A percentile compares a stretch with the other conserved stretches of the same genome.
These are phyloP conservation scores for Gossypium aridum DNA, from an alignment of 441 rosid species.

Conservation along the genomic window DNA sequence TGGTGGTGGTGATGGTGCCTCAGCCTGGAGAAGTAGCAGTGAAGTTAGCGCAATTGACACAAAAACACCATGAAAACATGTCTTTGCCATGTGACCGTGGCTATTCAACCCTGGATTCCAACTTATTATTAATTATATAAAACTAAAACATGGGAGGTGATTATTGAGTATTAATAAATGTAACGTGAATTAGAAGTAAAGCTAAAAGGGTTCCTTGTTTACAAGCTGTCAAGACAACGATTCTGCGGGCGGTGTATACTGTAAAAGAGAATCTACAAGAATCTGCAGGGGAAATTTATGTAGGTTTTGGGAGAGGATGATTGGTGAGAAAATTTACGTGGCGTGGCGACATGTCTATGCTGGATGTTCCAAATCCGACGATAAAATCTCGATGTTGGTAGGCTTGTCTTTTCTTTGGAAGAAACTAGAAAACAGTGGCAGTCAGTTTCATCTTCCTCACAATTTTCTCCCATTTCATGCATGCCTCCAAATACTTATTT, in stretches of 20 bases:
- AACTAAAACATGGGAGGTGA: neutral
- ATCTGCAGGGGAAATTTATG: too few relatives aligned
- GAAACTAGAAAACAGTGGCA: neutral
- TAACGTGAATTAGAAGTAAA: neutral
- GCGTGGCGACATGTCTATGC: neutral
- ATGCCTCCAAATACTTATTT: neutral
- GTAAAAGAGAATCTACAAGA: neutral
- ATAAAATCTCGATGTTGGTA: neutral
- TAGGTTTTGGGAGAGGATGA: neutral
- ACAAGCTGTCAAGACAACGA: neutral
- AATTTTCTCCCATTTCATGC: neutral
- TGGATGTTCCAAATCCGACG: neutral
- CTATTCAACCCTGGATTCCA: neutral
- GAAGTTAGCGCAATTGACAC: neutral
- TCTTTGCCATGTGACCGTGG: neutral
- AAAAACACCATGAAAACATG: neutral
- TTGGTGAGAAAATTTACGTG: neutral
- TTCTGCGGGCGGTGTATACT: neutral
- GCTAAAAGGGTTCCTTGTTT: neutral
- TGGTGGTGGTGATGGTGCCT: neutral
- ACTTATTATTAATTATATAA: neutral
- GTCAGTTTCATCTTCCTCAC: conserved; percentile 2
- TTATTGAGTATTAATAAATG: neutral
- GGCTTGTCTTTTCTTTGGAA: neutral
- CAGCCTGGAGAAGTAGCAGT: neutral